These are phyloP conservation scores for Athelia sp. DNA, from an alignment of 1,284 basidiomycete genomes.

Conservation along the genomic window DNA sequence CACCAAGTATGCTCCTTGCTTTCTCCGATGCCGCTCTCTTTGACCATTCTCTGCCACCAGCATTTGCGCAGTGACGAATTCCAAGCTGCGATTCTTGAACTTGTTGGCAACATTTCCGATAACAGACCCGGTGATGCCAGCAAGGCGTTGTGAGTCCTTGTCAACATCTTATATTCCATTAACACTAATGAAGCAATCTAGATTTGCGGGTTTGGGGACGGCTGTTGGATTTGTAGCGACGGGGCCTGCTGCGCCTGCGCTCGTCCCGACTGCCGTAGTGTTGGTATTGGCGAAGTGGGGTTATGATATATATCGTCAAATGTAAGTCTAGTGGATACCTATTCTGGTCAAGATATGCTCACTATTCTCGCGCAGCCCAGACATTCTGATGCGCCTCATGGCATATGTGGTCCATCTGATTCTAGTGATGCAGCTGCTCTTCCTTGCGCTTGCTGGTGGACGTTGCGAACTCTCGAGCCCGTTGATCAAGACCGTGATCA, in stretches of 20 bases:
- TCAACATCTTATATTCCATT: background rate
- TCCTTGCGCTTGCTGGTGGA: slow-evolving; percentile 6
- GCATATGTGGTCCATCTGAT: slow-evolving; percentile 18
- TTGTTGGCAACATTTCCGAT: slow-evolving; percentile 12
- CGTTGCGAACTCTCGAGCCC: background rate
- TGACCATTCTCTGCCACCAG: slow-evolving; percentile 6
- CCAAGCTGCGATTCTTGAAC: slow-evolving; percentile 14
- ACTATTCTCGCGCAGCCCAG: slow-evolving; percentile 3
- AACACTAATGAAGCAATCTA: slow-evolving; percentile 2
- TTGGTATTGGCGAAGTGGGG: slow-evolving; percentile 19
- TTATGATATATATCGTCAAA: slow-evolving; percentile 13
- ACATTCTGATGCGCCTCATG: slow-evolving; percentile 13
- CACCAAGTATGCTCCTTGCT: slow-evolving; percentile 7
- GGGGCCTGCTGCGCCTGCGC: slow-evolving; percentile 14
- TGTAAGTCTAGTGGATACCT: slow-evolving; percentile 10
- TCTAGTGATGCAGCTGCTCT: slow-evolving; percentile 18
- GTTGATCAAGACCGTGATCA: background rate
- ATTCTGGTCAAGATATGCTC: background rate
- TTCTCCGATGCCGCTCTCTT: background rate
- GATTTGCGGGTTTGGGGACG: slow-evolving; percentile 8
- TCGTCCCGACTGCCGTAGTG: slow-evolving; percentile 18
- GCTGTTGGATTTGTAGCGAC: background rate
- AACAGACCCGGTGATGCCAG: slow-evolving; percentile 1
- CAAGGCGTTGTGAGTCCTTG: slow-evolving; percentile 10
- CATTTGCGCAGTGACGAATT: slow-evolving; percentile 15